Conservation (phyloP, 2,329 filamentous ascomycete species). For the Fusarium sp. region DNA sequence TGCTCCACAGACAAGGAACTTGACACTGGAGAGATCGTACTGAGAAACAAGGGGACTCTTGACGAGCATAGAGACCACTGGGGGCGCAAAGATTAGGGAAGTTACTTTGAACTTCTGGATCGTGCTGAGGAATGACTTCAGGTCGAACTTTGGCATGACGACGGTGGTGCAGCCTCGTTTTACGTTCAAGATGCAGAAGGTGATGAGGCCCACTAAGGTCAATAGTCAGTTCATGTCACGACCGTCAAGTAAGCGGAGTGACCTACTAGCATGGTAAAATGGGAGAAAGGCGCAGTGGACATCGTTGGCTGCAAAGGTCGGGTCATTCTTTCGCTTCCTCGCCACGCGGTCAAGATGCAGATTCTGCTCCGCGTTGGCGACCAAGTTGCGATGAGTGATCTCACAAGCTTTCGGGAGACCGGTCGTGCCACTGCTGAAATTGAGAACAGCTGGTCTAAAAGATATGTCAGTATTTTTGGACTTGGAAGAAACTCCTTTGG, state of each 20-base stretch:
- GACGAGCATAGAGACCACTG: slow-evolving; percentile 2
- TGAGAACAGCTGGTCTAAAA: not conserved
- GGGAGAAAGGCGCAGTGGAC: slow-evolving; percentile 4
- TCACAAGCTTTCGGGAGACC: slow-evolving; percentile 1
- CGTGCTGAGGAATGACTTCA: not conserved
- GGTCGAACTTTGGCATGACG: not conserved
- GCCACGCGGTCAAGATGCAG: slow-evolving; percentile 1
- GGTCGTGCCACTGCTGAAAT: slow-evolving; percentile 12
- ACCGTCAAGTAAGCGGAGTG: too few relatives aligned
- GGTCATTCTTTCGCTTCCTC: not conserved
- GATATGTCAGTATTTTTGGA: not conserved
- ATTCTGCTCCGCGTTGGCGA: slow-evolving; percentile 14
- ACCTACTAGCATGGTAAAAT: slow-evolving; percentile 12
- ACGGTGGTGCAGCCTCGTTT: not conserved
- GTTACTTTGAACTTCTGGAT: slow-evolving; percentile 3
- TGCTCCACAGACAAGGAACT: not conserved
- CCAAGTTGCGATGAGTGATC: slow-evolving; percentile 2
- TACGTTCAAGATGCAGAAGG: not conserved
- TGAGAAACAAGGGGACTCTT: not conserved
- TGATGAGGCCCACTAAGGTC: not conserved
- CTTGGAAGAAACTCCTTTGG: fast-evolving
- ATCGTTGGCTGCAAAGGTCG: not conserved
- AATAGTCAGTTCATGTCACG: not conserved
- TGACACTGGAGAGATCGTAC: slow-evolving; percentile 5
- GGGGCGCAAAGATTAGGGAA: not conserved